Base-by-base conservation (phyloP, 352 stramenopile genomes). In the Globisporangium uncinulatum region DNA sequence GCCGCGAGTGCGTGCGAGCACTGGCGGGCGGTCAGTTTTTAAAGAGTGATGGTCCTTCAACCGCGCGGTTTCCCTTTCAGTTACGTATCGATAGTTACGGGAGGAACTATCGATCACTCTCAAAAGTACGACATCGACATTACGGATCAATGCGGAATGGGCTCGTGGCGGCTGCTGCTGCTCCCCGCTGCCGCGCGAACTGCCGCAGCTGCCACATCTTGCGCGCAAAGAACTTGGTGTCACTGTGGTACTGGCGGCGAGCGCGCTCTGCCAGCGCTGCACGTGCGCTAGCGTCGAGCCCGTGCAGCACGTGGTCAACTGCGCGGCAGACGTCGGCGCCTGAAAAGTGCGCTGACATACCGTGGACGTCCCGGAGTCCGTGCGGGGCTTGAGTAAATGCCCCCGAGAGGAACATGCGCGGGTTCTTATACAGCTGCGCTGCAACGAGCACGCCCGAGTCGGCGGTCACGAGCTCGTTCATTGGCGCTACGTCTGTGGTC, bases 161-260 rank as follows among this genome's bases (percentile, higher is more conserved):
- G 24, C 24, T 29, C 24, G 24, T 29, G 24, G 24, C 24, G 24
- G 4, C 24, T 29, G 24, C 24, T 29, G 24, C 24, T 29, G 24
- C 24, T 29, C 24, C 24, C 4, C 24, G 24, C 24, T 29, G 24
- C 24, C 69, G 71, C 0, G 69, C 67, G 21, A 69, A 73, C 24
- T 68, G 59, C 8, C 69, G 72, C 24, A 89, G 59, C 49, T 77
- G 57, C 37, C 66, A 54, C 76, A 88, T 88, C 11, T 73, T 74
- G 4, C 70, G 63, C 14, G 67, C 65, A 48, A 90, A 88, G 58
- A 87, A 86, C 46, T 81, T 67, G 29, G 71, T 80, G 65, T 90
- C 71, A 39, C 71, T 76, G 48, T 83, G 74, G 57, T 85, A 87
- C 56, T 83, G 76, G 58, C 86, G 72, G 42, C 69, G 63, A 2